phyloP scores from a whole-genome alignment of 2,329 filamentous ascomycete species.

The Chrysosporium queenslandicum region DNA sequence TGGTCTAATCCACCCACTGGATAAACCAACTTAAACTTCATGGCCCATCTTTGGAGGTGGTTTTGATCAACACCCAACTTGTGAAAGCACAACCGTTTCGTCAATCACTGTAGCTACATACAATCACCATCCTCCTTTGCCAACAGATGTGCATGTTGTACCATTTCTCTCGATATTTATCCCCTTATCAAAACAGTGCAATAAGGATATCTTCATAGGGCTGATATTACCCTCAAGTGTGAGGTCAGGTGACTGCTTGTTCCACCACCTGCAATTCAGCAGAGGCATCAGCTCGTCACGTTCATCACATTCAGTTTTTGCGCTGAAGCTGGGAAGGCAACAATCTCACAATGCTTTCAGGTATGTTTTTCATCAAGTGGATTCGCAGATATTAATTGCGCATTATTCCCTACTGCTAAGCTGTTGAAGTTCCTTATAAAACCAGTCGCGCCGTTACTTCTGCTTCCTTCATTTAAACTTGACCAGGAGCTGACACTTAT shows the following conservation, averaged over 20 bases:
- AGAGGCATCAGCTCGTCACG: background rate
- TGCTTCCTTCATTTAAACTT: background rate
- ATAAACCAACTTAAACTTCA: too few relatives aligned
- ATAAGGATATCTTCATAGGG: too few relatives aligned
- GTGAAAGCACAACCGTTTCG: too few relatives aligned
- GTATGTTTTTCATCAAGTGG: background rate
- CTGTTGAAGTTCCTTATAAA: background rate
- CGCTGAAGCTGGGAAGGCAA: background rate
- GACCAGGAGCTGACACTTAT: slow-evolving; percentile 22
- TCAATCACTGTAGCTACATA: too few relatives aligned
- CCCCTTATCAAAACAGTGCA: too few relatives aligned
- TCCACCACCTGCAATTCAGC: too few relatives aligned
- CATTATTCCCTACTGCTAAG: background rate
- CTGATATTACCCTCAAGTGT: background rate
- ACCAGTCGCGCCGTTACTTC: background rate
- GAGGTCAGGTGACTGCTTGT: background rate
- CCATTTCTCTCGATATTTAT: too few relatives aligned
- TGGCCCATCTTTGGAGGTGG: background rate
- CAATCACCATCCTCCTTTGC: too few relatives aligned
- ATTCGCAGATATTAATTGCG: background rate
- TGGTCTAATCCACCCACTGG: too few relatives aligned
- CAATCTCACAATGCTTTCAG: slow-evolving; percentile 8
- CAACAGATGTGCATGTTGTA: too few relatives aligned
- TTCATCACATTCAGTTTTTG: background rate
- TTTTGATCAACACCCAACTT: too few relatives aligned